phyloP scores from a whole-genome alignment of 2,329 filamentous ascomycete species.

The Fusarium pseudoanthophilum region DNA sequence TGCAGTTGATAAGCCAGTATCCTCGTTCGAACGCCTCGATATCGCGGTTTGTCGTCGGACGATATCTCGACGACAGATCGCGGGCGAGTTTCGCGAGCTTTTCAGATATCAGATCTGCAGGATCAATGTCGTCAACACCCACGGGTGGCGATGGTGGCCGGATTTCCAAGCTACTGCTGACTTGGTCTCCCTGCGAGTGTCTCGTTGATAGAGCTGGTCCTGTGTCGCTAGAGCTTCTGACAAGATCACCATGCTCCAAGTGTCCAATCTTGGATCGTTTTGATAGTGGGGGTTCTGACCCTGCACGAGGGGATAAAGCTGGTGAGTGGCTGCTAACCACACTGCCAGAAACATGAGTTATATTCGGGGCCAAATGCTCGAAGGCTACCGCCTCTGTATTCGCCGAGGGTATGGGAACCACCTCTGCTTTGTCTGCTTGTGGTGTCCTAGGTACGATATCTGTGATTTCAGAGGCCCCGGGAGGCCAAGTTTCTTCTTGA shows the following conservation, averaged over 20 bases:
- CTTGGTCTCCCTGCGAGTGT: conserved; percentile 20
- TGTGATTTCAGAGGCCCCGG: neutral
- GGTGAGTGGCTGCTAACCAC: conserved; percentile 27
- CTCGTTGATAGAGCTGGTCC: conserved; percentile 32
- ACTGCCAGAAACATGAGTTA: conserved; percentile 51
- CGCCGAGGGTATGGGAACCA: neutral
- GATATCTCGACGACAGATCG: conserved; percentile 63
- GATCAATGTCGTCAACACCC: conserved; percentile 57
- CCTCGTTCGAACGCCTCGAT: conserved; percentile 74
- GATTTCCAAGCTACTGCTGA: conserved; percentile 59
- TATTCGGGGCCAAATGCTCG: conserved; percentile 36
- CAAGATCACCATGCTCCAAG: conserved; percentile 31
- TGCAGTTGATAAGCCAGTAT: conserved; percentile 76
- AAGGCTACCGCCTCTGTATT: conserved; percentile 8
- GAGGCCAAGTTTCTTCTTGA: conserved; percentile 13
- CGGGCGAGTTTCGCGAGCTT: conserved; percentile 63
- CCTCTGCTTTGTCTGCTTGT: neutral
- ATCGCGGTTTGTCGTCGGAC: conserved; percentile 52
- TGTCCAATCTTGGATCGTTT: conserved; percentile 43
- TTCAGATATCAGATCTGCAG: conserved; percentile 65
- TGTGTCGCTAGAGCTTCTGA: conserved; percentile 48
- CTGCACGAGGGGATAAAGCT: conserved; percentile 39
- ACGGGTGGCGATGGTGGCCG: conserved; percentile 64
- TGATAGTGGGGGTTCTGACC: conserved; percentile 46
- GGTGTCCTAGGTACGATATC: conserved; percentile 45